Evolutionary conservation across 2,329 filamentous ascomycete species (phyloP), one percentile per base, ranked within the genome.

Genomic region (Pseudocercospora vitis): DNA sequence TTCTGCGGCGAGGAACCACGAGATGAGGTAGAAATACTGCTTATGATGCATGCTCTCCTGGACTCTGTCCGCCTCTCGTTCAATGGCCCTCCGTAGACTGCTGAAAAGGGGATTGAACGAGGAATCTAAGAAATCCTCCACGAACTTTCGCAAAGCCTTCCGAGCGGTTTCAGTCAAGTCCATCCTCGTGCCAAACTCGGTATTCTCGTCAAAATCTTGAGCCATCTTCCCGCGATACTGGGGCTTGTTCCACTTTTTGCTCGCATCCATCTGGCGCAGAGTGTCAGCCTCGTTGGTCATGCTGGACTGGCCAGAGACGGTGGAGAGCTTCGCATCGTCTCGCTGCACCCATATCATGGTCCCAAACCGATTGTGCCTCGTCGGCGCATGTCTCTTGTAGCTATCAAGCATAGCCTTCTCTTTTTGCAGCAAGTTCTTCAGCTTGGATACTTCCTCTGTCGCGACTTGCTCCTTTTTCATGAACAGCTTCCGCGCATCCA

Each of bases 281-380:
- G 88, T 87, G 32, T 82, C 81, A 7, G 87, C 80, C 5, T 84
- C 81, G 64, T 90, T 85, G 2, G 84, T 81, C 39, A 99, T 81
- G 3, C 88, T 88, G 63, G 91, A 87, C 68, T 97, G 92, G 1
- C 94, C 94, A 0, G 91, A 91, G 1, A 99, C 81, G 0, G 91
- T 91, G 0, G 89, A 87, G 64, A 94, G 82, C 65, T 91, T 91
- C 47, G 87, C 85, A 62, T 91, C 87, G 45, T 91, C 88, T 52
- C 91, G 80, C 74, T 95, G 90, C 31, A 99, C 84, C 91, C 92
- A 97, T 28, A 96, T 85, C 89, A 97, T 97, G 8, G 91, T 95
- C 2, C 94, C 94, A 66, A 97, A 99, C 28, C 94, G 83, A 63
- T 91, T 95, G 71, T 99, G 94, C 44, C 94, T 80, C 2, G 90